A percentile compares a stretch with the other conserved stretches of the same genome.
These are phyloP conservation scores for Paecilomyces sp. DNA, from an alignment of 2,329 filamentous ascomycete genomes.

Conservation along the genomic window DNA sequence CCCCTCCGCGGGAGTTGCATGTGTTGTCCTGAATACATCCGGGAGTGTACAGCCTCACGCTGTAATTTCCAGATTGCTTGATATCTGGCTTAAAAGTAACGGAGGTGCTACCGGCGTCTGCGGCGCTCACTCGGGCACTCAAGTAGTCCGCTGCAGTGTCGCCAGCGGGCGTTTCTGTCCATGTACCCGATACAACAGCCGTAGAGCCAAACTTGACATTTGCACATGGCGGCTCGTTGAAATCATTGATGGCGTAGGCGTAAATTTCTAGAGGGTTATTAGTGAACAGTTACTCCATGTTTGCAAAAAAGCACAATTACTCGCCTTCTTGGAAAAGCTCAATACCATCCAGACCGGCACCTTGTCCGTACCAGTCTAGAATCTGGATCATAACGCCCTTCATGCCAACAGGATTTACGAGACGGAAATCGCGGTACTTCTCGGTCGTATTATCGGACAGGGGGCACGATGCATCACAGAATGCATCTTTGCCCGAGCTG, in stretches of 20 bases:
- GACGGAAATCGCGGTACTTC: slow-evolving; percentile 79
- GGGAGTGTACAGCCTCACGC: slow-evolving; percentile 84
- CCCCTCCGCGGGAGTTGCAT: slow-evolving; percentile 68
- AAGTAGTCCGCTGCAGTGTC: slow-evolving; percentile 71
- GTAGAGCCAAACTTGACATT: slow-evolving; percentile 57
- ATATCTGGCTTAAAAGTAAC: slow-evolving; percentile 71
- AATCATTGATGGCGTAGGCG: slow-evolving; percentile 74
- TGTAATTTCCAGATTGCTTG: slow-evolving; percentile 83
- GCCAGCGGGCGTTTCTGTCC: slow-evolving; percentile 61
- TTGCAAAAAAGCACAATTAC: slow-evolving; percentile 11
- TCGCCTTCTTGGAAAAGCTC: slow-evolving; percentile 72
- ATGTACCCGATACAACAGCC: slow-evolving; percentile 65
- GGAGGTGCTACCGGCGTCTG: slow-evolving; percentile 52
- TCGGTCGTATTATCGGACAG: slow-evolving; percentile 62
- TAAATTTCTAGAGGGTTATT: slow-evolving; percentile 54
- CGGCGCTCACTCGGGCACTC: slow-evolving; percentile 56
- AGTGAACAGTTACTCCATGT: slow-evolving; percentile 1
- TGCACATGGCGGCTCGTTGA: slow-evolving; percentile 82
- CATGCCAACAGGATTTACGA: slow-evolving; percentile 86
- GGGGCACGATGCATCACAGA: slow-evolving; percentile 79
- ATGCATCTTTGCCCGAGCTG: slow-evolving; percentile 55
- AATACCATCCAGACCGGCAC: slow-evolving; percentile 78
- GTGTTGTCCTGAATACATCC: slow-evolving; percentile 76
- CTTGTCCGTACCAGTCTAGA: slow-evolving; percentile 76
- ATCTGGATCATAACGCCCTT: slow-evolving; percentile 78